Evolutionary conservation across 192 early-diverging fungal species (phyloP).

Genomic region (Rhizophagus prolifer): DNA sequence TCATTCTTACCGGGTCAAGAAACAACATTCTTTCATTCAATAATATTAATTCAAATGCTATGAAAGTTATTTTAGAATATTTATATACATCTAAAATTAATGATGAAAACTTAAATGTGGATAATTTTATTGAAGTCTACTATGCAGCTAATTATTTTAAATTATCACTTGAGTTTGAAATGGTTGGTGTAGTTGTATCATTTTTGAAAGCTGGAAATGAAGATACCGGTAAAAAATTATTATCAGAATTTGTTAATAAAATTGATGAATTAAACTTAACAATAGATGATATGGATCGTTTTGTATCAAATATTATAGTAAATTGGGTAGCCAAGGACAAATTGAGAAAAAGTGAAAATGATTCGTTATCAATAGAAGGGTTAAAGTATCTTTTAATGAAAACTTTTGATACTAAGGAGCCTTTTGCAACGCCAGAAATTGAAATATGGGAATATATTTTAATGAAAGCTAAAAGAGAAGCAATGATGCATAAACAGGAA

Average conservation of each 20-base stretch:
- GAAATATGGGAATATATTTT: background rate
- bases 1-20: background rate
- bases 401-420: background rate
- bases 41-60: background rate
- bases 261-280: no score
- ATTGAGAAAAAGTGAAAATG: background rate
- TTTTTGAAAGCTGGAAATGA: background rate
- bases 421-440: background rate
- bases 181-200: background rate
- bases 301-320: background rate
- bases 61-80: conserved; percentile 7
- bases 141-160: background rate
- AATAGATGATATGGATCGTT: background rate
- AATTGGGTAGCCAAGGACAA: background rate
- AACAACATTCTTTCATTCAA: background rate
- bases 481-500: background rate
- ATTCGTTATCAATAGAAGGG: background rate
- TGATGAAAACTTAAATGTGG: background rate
- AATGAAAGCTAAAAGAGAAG: background rate
- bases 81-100: background rate
- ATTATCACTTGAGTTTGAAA: background rate
- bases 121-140: background rate
- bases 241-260: background rate
- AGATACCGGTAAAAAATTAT: background rate
- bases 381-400: background rate